Evolutionary conservation across 1,139 yeast genomes (phyloP), one percentile per base, ranked within the genome.

Genomic region (Chernovozyma sophiae-reginae): DNA sequence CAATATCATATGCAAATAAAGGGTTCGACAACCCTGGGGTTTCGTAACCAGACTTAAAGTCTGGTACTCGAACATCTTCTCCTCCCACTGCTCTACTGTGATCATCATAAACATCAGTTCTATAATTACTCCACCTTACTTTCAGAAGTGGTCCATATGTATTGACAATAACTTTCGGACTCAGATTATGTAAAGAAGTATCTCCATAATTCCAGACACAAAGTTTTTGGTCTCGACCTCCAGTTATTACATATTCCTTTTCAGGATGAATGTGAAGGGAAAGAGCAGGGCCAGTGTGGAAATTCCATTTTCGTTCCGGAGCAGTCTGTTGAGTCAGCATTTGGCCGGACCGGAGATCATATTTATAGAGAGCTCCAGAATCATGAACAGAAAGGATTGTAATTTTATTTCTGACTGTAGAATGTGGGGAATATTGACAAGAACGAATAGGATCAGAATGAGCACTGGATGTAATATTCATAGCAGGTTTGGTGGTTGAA

Each of bases 261-360:
- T 80, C 83, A 0, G 95, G 95, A 52, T 90, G 96, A 79, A 96
- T 89, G 52, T 86, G 89, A 8, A 92, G 60, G 2, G 95, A 79
- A 16, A 90, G 66, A 0, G 96, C 97, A 1, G 96, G 95, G 0
- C 96, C 96, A 1, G 92, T 77, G 56, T 92, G 98, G 3, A 96
- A 94, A 50, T 84, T 86, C 58, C 94, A 74, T 43, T 84, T 79
- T 34, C 80, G 67, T 47, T 89, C 97, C 18, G 77, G 76, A 33
- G 32, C 39, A 17, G 28, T 39, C 29, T 14, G 29, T 13, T 14
- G 29, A 7, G 7, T 14, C 6, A 26, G 12, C 8, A 7, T 6
- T 35, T n/a, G 32, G 36, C 45, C 43, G 8, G 58, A 39, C 38
- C 98, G 70, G 14, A 86, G 50, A 58, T 92, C 99, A 78, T 87